Evolutionary conservation across 495 filamentous ascomycete species (phyloP), one percentile per base, ranked within the genome.

Genomic region (Geopyxis carbonaria): DNA sequence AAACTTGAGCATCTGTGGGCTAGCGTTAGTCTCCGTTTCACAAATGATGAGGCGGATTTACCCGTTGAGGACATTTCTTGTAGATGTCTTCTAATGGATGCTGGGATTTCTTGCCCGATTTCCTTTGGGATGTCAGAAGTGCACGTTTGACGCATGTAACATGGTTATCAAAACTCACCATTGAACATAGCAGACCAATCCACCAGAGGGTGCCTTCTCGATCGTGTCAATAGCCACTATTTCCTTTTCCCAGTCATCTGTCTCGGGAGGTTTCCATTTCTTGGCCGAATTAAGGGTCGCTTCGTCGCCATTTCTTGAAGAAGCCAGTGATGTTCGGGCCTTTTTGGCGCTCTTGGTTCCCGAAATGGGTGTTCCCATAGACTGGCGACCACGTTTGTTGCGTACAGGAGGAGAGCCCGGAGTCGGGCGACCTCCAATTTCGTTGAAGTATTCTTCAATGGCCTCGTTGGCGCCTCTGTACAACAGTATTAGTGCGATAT

Each of bases 61-160:
- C 70, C 61, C 66, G 72, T 38, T 76, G 72, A 0, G 72, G 72
- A 40, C 71, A 75, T 15, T 68, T 60, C 22, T 64, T 59, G 44
- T 76, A 75, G 13, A 73, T 63, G 3, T 62, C 57, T 15, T 57
- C 57, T 2, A 72, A 68, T 11, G 62, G 57, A 22, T 76, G 72
- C 45, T 74, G 70, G 2, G 71, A 72, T 53, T 73, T 75, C 3
- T 66, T 56, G 0, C 70, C 70, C 18, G n/a, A n/a, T n/a, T n/a
- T n/a, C n/a, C n/a, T n/a, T 64, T n/a, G n/a, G n/a, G n/a, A n/a
- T 64, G 38, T 68, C 68, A 16, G 14, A 20, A 34, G 5, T 20
- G 14, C 45, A 39, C 39, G 43, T 19, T 19, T 8, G 29, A 9
- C n/a, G 19, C 24, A 19, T 5, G 15, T 18, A 19, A 13, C 5